Evolutionary conservation across 495 filamentous ascomycete species (phyloP), one percentile per base, ranked within the genome.

Genomic region (Penicillium subrubescens): DNA sequence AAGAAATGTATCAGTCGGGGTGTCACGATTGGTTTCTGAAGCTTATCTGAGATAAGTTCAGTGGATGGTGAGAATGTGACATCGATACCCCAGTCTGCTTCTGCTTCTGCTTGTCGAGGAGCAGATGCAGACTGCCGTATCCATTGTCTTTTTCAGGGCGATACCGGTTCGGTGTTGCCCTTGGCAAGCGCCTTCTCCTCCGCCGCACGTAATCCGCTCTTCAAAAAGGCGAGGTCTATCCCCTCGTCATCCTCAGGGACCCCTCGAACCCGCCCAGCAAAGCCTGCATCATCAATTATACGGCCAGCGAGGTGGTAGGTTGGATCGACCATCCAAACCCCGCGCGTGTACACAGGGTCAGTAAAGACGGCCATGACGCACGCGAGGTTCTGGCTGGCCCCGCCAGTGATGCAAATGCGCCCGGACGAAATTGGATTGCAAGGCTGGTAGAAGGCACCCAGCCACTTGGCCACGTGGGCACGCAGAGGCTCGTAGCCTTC

Each of bases 331-430:
- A 91, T 80, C 89, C 92, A 97, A 25, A 96, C 85, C 67, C 83
- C 85, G 46, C 84, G 81, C 17, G 93, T 97, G 68, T 89, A 90
- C 2, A 79, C 72, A 0, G 92, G 90, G 70, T 96, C 93, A 0
- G 92, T 90, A 64, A 89, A 96, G 19, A 87, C 86, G 68, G 87
- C 83, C 31, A 97, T 78, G 3, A 93, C 75, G 64, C 83, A 88
- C 2, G 88, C 90, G 8, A 97, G 75, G 68, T 86, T 90, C 75
- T 94, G 92, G 56, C 83, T 87, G 3, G 94, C 94, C 15, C 87
- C 94, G 35, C 91, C 89, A 0, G 93, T 92, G 70, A 97, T 89
- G 73, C 88, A 89, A 51, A 97, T 89, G 50, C 92, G 82, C 5
- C 86, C 81, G 1, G 81, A 43, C 1, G 72, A 62, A n/a, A 86